These are phyloP conservation scores for Cryptococcus jaspeensis DNA, from an alignment of 1,284 basidiomycete genomes.

Conservation along the genomic window DNA sequence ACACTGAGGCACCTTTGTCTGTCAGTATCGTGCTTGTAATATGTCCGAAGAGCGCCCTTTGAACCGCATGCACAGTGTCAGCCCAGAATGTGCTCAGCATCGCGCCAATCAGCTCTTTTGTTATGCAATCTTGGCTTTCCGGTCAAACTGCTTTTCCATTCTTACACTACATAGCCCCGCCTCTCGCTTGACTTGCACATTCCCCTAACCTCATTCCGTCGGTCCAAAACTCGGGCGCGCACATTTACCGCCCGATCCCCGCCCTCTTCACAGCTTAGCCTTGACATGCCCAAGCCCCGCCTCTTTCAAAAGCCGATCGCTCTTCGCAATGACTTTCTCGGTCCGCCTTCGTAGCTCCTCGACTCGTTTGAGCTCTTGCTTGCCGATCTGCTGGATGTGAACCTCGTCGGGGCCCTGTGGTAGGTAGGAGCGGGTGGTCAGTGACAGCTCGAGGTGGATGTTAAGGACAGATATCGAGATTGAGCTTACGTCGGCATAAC, in stretches of 20 bases:
- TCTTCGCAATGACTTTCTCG: slow-evolving; percentile 20
- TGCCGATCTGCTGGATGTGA: slow-evolving; percentile 91
- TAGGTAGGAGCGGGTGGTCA: not conserved
- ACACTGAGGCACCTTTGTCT: too few species aligned
- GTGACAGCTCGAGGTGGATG: slow-evolving; percentile 7
- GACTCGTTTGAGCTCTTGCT: slow-evolving; percentile 66
- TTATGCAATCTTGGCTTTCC: too few species aligned
- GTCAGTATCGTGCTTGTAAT: too few species aligned
- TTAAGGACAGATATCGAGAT: slow-evolving; percentile 15
- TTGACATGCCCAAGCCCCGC: slow-evolving; percentile 1
- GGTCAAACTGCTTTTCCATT: too few species aligned
- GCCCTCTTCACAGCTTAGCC: slow-evolving; percentile 9
- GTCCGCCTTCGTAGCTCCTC: slow-evolving; percentile 25
- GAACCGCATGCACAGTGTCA: too few species aligned
- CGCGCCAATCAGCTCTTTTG: too few species aligned
- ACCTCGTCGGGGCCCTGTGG: slow-evolving; percentile 85
- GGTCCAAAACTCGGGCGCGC: not conserved
- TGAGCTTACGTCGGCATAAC: slow-evolving; percentile 79
- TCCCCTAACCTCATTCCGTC: not conserved
- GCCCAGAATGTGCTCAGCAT: too few species aligned
- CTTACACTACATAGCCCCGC: too few species aligned
- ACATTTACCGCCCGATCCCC: not conserved
- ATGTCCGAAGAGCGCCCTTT: too few species aligned
- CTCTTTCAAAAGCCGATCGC: slow-evolving; percentile 19
- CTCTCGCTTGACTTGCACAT: not conserved